A percentile compares a stretch with the other conserved stretches of the same genome.
Conservation (phyloP, 805 yeast species). For the Barnettozyma sp. region DNA sequence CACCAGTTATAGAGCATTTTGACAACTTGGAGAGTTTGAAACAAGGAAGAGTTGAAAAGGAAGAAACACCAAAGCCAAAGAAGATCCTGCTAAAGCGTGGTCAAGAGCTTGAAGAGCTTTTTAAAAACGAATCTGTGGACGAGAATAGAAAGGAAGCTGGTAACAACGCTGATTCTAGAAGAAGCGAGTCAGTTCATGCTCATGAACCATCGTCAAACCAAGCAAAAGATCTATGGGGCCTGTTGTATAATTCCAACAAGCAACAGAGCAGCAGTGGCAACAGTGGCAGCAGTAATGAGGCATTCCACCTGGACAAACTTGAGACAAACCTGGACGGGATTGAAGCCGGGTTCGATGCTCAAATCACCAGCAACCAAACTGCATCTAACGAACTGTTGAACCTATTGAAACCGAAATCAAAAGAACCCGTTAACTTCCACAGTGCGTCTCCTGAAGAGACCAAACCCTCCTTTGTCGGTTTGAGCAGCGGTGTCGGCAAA, state of each 20-base stretch:
- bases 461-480: not conserved
- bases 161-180: constrained; percentile 10
- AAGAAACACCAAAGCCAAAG: constrained; percentile 18
- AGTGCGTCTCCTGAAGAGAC: too few relatives aligned
- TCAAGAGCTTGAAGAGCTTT: constrained; percentile 24
- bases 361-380: not conserved
- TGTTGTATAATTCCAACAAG: constrained; percentile 5
- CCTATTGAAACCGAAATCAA: constrained; percentile 1
- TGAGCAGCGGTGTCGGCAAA: too few relatives aligned
- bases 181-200: not conserved
- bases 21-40: not conserved
- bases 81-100: constrained; percentile 33
- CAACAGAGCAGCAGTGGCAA: not conserved
- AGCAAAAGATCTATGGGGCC: constrained; percentile 4
- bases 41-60: not conserved
- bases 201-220: too few relatives aligned
- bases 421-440: too few relatives aligned
- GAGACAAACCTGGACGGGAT: constrained; percentile 6
- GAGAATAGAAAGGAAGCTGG: constrained; percentile 6
- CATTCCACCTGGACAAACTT: not conserved
- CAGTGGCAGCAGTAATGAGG: not conserved
- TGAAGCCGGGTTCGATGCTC: constrained; percentile 4
- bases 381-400: constrained; percentile 6
- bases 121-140: constrained; percentile 4
- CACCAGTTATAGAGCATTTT: constrained; percentile 5